These are phyloP conservation scores for Ceratocystiopsis brevicomis DNA, from an alignment of 2,329 filamentous ascomycete species.

Conservation along the genomic window DNA sequence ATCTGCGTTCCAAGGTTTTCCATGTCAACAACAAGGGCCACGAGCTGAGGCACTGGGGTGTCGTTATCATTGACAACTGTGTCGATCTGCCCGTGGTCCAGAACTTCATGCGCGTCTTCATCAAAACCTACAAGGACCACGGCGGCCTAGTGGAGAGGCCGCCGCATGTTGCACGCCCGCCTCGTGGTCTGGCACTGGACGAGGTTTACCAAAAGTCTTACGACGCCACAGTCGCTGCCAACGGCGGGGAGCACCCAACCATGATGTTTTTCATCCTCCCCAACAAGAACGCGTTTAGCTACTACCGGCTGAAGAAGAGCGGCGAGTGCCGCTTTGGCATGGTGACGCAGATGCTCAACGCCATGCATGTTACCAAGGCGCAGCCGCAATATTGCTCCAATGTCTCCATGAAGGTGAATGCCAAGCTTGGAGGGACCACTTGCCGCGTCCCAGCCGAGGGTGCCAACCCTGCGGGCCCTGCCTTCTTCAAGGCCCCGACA, in stretches of 20 bases:
- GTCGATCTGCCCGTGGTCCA: constrained; percentile 34
- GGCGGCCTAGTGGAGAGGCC: constrained; percentile 27
- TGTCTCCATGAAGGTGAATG: constrained; percentile 91
- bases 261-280: constrained; percentile 64
- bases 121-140: constrained; percentile 26
- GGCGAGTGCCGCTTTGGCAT: constrained; percentile 73
- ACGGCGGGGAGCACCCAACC: constrained; percentile 41
- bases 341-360: constrained; percentile 65
- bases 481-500: constrained; percentile 35
- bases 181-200: constrained; percentile 11
- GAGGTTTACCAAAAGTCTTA: constrained; percentile 37
- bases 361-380: constrained; percentile 46
- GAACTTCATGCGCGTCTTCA: constrained; percentile 33
- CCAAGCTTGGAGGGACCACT: constrained; percentile 77
- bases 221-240: constrained; percentile 29
- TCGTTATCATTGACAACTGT: constrained; percentile 45
- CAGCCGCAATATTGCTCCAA: constrained; percentile 80
- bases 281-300: constrained; percentile 50
- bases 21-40: constrained; percentile 35
- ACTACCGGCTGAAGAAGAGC: constrained; percentile 76
- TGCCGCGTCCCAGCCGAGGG: constrained; percentile 21
- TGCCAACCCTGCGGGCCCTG: constrained; percentile 10
- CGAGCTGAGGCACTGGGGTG: constrained; percentile 54
- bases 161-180: constrained; percentile 14
- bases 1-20: constrained; percentile 68